Evolutionary conservation across 345 rosid species (phyloP).

Genomic region (Reutealis trisperma): DNA sequence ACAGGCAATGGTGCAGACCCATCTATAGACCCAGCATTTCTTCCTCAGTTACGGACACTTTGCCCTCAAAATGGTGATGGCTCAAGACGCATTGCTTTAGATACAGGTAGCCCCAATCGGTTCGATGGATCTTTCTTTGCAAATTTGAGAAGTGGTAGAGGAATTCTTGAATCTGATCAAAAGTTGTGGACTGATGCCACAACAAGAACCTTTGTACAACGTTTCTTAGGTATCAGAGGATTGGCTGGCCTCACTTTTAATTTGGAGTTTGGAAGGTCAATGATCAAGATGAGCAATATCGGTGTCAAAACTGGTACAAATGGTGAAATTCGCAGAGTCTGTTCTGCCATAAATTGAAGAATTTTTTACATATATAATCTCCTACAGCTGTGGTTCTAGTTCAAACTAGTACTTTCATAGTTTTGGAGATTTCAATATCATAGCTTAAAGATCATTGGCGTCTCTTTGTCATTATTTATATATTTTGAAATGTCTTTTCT

Average conservation of each 20-base stretch:
- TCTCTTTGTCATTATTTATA: too few relatives aligned
- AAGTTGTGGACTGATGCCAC: conserved; percentile 42
- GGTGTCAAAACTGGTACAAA: conserved; percentile 39
- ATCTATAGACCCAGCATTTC: conserved; percentile 39
- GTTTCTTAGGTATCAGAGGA: conserved; percentile 31
- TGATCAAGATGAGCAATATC: conserved; percentile 45
- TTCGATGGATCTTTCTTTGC: conserved; percentile 53
- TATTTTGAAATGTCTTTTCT: too few relatives aligned
- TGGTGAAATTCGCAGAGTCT: conserved; percentile 45
- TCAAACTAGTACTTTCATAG: too few relatives aligned
- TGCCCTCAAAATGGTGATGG: conserved; percentile 53
- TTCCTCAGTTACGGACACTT: conserved; percentile 41
- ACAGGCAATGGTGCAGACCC: conserved; percentile 41
- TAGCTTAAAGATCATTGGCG: too few relatives aligned
- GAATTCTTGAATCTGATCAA: conserved; percentile 59
- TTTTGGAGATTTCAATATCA: too few relatives aligned
- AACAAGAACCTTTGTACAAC: conserved; percentile 44
- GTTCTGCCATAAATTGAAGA: conserved; percentile 38
- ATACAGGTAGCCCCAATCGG: conserved; percentile 42
- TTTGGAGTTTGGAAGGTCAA: conserved; percentile 39
- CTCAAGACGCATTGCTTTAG: conserved; percentile 39
- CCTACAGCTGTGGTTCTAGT: too few relatives aligned
- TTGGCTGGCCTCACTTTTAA: conserved; percentile 8
- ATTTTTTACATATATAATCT: too few relatives aligned
- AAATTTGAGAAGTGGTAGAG: conserved; percentile 48